Base-by-base conservation (phyloP, 306 rosid genomes). In the Acacia crassicarpa region DNA sequence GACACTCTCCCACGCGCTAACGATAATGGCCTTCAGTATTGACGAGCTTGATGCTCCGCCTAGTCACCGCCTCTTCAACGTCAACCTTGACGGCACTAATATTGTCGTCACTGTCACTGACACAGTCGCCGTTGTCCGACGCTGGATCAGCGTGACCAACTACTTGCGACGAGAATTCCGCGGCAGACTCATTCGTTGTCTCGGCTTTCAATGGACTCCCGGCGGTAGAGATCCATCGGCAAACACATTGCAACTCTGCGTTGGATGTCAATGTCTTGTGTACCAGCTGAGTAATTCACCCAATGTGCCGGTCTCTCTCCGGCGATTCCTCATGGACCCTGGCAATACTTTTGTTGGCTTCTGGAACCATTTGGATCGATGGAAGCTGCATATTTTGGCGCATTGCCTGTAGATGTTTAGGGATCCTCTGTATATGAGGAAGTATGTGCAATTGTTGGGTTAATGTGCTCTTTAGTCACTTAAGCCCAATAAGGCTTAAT, bases 231-330 rank as follows among this genome's bases (percentile, higher is more conserved):
- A 30, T 30, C 32, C 32, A 30, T 86, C 88, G 68, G 78, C 76
- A 14, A 85, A 87, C 15, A 69, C 80, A 0, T 69, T 89, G 56
- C 90, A 87, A 67, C 82, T 89, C 54, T 85, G 89, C 65, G 67
- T 89, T 8, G 88, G 88, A 16, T 41, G 35, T 46, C 83, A 78
- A 23, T 89, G 90, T 84, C 84, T 89, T 27, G 58, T 87, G 35
- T 80, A 54, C 45, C 89, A 83, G 54, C 71, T 89, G 2, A 10
- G 41, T 53, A 68, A 72, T 19, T 30, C 32, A 1, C 32, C 32
- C 32, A 30, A 2, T n/a, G 33, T 88, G 8, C 32, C 32, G 32
- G 0, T 0, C 0, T 0, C 1, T 5, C 90, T 89, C 19, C 44
- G 78, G 5, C n/a, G 19, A 23, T 87, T 87, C 72, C 88, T 89